Evolutionary conservation across 768 basidiomycete genomes (phyloP).

Genomic region (Chalciporus chontae): DNA sequence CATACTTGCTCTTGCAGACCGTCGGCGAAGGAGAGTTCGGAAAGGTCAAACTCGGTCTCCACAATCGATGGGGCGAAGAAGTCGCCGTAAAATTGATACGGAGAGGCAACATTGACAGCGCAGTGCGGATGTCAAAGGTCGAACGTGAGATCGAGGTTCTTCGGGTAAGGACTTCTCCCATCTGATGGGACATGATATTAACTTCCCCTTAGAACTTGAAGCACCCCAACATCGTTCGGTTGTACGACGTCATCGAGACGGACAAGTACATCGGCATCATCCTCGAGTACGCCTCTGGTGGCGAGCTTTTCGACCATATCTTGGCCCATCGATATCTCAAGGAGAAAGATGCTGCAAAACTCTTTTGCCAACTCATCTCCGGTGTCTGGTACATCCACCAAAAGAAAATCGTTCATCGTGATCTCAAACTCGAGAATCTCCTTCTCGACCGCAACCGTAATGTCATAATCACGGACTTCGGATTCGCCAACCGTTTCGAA

Average conservation of each 20-base stretch:
- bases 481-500: constrained; percentile 97
- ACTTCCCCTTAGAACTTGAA: constrained; percentile 68
- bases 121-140: constrained; percentile 88
- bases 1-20: constrained; percentile 92
- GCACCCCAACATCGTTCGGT: constrained; percentile 96
- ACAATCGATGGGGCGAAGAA: constrained; percentile 91
- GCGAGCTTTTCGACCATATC: constrained; percentile 98
- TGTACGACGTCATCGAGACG: constrained; percentile 98
- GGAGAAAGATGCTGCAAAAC: constrained; percentile 90
- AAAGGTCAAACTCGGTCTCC: constrained; percentile 97
- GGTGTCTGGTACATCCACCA: constrained; percentile 99
- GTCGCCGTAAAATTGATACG: constrained; percentile 98
- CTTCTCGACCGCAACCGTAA: constrained; percentile 96
- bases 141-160: constrained; percentile 97
- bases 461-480: constrained; percentile 99
- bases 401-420: constrained; percentile 99
- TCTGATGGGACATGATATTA: neutral
- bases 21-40: constrained; percentile 98
- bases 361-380: constrained; percentile 97
- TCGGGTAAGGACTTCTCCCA: constrained; percentile 52
- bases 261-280: constrained; percentile 99
- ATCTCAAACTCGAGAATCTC: constrained; percentile 97
- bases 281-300: constrained; percentile 96
- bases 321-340: constrained; percentile 95
- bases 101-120: constrained; percentile 84